These are phyloP conservation scores for Fusarium praegraminearum DNA, from an alignment of 2,329 filamentous ascomycete genomes.

Conservation along the genomic window DNA sequence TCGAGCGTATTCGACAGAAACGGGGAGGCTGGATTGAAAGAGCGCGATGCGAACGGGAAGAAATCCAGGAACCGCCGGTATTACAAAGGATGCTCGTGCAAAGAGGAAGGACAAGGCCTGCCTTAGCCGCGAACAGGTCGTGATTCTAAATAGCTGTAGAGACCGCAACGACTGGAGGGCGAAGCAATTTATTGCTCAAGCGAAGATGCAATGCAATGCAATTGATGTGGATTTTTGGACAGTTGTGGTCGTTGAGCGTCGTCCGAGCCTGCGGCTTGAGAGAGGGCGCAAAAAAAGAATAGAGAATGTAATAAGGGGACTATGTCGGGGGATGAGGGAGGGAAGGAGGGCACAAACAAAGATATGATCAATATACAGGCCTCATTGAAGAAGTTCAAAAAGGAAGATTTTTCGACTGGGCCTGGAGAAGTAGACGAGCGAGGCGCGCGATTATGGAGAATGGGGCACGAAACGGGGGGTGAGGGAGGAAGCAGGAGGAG, in stretches of 20 bases:
- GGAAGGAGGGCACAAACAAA: constrained; percentile 48
- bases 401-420: constrained; percentile 44
- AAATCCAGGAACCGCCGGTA: constrained; percentile 50
- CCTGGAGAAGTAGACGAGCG: constrained; percentile 48
- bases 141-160: constrained; percentile 36
- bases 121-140: constrained; percentile 39
- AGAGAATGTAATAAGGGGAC: constrained; percentile 39
- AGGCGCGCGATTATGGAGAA: constrained; percentile 42
- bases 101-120: constrained; percentile 42
- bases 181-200: constrained; percentile 44
- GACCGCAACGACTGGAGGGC: constrained; percentile 24
- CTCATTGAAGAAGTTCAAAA: constrained; percentile 49
- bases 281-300: constrained; percentile 43
- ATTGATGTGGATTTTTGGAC: constrained; percentile 41
- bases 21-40: constrained; percentile 42
- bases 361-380: constrained; percentile 55
- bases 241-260: constrained; percentile 45
- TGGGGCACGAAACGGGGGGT: constrained; percentile 41
- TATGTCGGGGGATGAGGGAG: constrained; percentile 19
- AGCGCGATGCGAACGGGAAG: constrained; percentile 47
- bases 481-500: constrained; percentile 43
- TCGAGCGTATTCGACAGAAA: constrained; percentile 44
- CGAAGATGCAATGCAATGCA: constrained; percentile 42
- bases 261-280: constrained; percentile 47
- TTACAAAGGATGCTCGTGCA: constrained; percentile 52